Percentiles rank a stretch among this genome's conserved stretches.
Conservation (phyloP, 2,329 filamentous ascomycete species). For the Ceratocystis lukuohia region DNA sequence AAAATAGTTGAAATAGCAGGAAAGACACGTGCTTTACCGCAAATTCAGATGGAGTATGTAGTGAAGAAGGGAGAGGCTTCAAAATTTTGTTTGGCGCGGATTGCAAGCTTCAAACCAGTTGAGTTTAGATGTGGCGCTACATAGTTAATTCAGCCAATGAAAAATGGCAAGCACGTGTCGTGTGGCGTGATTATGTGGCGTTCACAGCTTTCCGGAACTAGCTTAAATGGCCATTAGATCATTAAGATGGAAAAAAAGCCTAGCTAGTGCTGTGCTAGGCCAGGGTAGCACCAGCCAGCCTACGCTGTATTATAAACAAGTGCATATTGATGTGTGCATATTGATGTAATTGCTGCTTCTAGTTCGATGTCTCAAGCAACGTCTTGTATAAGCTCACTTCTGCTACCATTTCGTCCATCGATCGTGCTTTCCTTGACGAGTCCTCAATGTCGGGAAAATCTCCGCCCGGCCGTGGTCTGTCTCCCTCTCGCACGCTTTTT, state of each 20-base stretch:
- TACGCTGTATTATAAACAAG: background rate
- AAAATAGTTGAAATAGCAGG: background rate
- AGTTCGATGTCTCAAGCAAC: slow-evolving; percentile 28
- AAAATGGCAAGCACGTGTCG: background rate
- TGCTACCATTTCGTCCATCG: slow-evolving; percentile 59
- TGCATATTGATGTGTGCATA: too few relatives aligned
- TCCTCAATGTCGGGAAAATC: slow-evolving; percentile 60
- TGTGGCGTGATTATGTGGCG: background rate
- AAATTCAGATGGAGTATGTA: background rate
- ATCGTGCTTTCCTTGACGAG: slow-evolving; percentile 51
- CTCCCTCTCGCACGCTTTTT: slow-evolving; percentile 22
- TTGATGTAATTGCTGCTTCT: slow-evolving; percentile 27
- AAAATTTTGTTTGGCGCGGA: slow-evolving; percentile 7
- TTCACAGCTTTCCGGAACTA: background rate
- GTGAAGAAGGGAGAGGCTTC: background rate
- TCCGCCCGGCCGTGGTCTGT: slow-evolving; percentile 38
- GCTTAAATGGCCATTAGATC: slow-evolving; percentile 8
- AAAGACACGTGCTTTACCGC: background rate
- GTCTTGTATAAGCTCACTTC: slow-evolving; percentile 58
- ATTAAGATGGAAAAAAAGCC: too few relatives aligned
- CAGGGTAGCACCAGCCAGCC: background rate
- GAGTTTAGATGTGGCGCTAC: slow-evolving; percentile 6
- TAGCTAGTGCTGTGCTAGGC: background rate
- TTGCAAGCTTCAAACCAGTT: slow-evolving; percentile 5
- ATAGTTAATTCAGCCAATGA: background rate